Evolutionary conservation across 139 green algal genomes (phyloP).

Genomic region (Haematococcus sp.): DNA sequence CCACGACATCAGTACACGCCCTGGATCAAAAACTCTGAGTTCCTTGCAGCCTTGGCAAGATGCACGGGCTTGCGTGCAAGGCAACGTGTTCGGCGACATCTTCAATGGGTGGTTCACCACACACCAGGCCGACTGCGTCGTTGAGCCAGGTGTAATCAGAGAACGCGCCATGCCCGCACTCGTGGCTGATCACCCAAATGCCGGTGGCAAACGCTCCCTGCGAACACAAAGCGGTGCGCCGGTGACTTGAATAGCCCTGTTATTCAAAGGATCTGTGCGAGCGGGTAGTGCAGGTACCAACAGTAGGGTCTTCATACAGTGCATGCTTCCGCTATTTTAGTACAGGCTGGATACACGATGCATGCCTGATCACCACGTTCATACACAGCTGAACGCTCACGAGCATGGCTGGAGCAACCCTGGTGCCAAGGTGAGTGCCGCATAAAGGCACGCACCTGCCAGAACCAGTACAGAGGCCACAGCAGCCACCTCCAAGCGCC

Average conservation of each 20-base stretch:
- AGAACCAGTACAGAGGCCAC: conserved; percentile 79
- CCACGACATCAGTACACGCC: no score
- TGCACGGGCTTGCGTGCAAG: neutral
- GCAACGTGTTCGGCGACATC: neutral
- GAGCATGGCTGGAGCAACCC: neutral
- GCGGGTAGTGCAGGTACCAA: neutral
- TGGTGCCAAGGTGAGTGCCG: neutral
- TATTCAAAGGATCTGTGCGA: neutral
- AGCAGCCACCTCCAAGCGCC: conserved; percentile 22
- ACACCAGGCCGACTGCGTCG: conserved; percentile 73
- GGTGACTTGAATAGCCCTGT: no score
- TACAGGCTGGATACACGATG: neutral
- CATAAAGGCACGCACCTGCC: conserved; percentile 28
- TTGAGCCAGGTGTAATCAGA: conserved; percentile 60
- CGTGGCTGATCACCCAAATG: conserved; percentile 82
- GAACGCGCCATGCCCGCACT: conserved; percentile 86
- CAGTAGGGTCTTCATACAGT: neutral
- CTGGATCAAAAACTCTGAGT: no score
- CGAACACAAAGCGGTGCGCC: conserved; percentile 7
- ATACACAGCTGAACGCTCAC: neutral
- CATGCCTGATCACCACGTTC: neutral
- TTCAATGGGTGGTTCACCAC: neutral
- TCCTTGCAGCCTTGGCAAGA: neutral
- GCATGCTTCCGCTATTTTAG: neutral
- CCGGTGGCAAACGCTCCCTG: conserved; percentile 68